Evolutionary conservation across 345 rosid genomes (phyloP), one percentile per base, ranked within the genome.

Genomic region (Populus tremula): DNA sequence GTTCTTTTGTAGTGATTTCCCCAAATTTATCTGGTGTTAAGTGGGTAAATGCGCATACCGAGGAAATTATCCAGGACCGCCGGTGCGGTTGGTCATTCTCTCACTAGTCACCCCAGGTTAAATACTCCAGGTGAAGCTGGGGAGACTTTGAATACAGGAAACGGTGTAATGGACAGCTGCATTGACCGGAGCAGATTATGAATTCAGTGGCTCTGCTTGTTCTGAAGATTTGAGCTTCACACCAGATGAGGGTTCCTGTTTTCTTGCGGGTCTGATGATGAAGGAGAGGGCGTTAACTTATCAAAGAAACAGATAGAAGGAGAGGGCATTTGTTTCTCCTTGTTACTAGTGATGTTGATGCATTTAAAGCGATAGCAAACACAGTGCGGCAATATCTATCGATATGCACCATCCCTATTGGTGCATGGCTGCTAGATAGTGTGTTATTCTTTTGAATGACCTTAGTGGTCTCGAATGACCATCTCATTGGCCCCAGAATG

Each of bases 221-320:
- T 68, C 72, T 38, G 68, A 67, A 17, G 67, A 54, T 17, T 68
- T 16, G 38, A 38, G 68, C 65, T 49, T 23, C 45, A 49, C 47
- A 76, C 25, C 67, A n/a, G 79, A 69, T 11, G 56, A 77, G 62
- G 8, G 41, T 41, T 56, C 53, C 41, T 68, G 66, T 54, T 76
- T 67, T 43, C 14, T 11, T 2, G 47, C 3, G 77, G 8, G 73
- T 91, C 78, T 85, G 68, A 41, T 25, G 70, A 74, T 31, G 47
- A 10, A 11, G 72, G 27, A 8, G 38, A 50, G 73, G 33, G 7
- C 50, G 49, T 47, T 20, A 35, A 65, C 6, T 41, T 10, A 41
- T 11, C 47, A 79, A 92, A 70, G 97, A 94, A 0, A 93, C 96
- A 31, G 93, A 20, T 56, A n/a, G 63, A 17, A n/a, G 63, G 25